Evolutionary conservation across 2,329 filamentous ascomycete genomes (phyloP).

Genomic region (Diaporthe batatas): DNA sequence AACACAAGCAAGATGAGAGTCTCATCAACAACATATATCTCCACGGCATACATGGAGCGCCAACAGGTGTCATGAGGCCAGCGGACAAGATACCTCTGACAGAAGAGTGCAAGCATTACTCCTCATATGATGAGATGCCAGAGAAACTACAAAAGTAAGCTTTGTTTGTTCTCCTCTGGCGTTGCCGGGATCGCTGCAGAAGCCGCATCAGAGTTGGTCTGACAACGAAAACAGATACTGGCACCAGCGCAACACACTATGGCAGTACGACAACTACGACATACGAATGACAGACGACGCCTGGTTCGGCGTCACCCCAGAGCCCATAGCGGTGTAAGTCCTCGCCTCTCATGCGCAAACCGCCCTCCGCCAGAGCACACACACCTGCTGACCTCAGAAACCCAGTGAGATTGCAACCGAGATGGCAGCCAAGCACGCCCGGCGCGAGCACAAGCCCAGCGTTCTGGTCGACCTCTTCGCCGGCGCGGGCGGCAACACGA

Average conservation of each 20-base stretch:
- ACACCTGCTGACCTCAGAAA: slow-evolving; percentile 13
- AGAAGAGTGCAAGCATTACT: slow-evolving; percentile 81
- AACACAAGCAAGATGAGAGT: background rate
- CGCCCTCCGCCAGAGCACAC: background rate
- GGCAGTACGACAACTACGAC: slow-evolving; percentile 87
- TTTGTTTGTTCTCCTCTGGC: background rate
- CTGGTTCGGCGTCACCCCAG: slow-evolving; percentile 97
- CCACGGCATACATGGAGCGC: background rate
- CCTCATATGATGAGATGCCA: slow-evolving; percentile 77
- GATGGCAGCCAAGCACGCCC: slow-evolving; percentile 70
- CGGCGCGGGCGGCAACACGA: slow-evolving; percentile 92
- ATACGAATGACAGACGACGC: slow-evolving; percentile 92
- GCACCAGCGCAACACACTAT: slow-evolving; percentile 88
- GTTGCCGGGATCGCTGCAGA: background rate
- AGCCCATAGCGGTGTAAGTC: slow-evolving; percentile 85
- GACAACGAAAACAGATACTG: slow-evolving; percentile 76
- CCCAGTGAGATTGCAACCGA: slow-evolving; percentile 80
- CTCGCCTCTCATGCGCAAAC: too few relatives aligned
- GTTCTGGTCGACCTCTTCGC: slow-evolving; percentile 89
- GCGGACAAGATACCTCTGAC: slow-evolving; percentile 66
- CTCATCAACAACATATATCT: slow-evolving; percentile 13
- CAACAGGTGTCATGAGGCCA: slow-evolving; percentile 54
- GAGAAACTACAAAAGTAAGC: slow-evolving; percentile 86
- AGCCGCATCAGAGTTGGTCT: background rate
- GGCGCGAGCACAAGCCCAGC: slow-evolving; percentile 13